These are phyloP conservation scores for Medicago lupulina DNA, from an alignment of 306 rosid genomes.

Conservation along the genomic window DNA sequence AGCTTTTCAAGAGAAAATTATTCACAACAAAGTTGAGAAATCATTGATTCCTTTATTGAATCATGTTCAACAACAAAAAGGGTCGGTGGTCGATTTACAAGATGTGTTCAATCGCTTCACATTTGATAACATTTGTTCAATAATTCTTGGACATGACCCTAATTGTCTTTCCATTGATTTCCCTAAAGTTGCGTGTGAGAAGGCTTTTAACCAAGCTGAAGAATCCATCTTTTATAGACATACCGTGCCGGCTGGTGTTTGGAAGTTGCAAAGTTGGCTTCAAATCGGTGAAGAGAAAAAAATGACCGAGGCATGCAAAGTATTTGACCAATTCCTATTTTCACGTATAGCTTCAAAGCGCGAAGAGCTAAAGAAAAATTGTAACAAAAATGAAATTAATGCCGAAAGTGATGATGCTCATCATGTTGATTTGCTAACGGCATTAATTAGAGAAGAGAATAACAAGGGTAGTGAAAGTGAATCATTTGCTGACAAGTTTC, in stretches of 20 bases:
- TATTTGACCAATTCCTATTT: slow-evolving; percentile 41
- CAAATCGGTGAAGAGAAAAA: slow-evolving; percentile 54
- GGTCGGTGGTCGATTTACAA: neutral
- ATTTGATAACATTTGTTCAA: slow-evolving; percentile 46
- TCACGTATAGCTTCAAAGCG: slow-evolving; percentile 40
- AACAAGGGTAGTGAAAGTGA: neutral
- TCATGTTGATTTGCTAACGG: slow-evolving; percentile 45
- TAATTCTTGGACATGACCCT: slow-evolving; percentile 53
- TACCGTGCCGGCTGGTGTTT: slow-evolving; percentile 6
- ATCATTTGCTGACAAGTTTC: slow-evolving; percentile 11
- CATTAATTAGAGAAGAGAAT: slow-evolving; percentile 27
- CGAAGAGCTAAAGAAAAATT: neutral
- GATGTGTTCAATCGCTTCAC: slow-evolving; percentile 6
- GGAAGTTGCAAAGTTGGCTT: slow-evolving; percentile 58
- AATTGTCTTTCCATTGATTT: slow-evolving; percentile 44
- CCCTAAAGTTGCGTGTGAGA: slow-evolving; percentile 38
- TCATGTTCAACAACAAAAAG: neutral
- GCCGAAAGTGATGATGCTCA: neutral
- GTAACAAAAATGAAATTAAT: neutral
- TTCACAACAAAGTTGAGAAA: slow-evolving; percentile 33
- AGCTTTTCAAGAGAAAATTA: slow-evolving; percentile 12
- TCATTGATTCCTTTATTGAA: slow-evolving; percentile 36
- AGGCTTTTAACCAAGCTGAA: slow-evolving; percentile 48
- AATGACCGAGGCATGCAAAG: slow-evolving; percentile 31
- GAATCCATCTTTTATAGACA: slow-evolving; percentile 45